phyloP scores from a whole-genome alignment of 2,329 filamentous ascomycete species.

The Chaetomium sp. region DNA sequence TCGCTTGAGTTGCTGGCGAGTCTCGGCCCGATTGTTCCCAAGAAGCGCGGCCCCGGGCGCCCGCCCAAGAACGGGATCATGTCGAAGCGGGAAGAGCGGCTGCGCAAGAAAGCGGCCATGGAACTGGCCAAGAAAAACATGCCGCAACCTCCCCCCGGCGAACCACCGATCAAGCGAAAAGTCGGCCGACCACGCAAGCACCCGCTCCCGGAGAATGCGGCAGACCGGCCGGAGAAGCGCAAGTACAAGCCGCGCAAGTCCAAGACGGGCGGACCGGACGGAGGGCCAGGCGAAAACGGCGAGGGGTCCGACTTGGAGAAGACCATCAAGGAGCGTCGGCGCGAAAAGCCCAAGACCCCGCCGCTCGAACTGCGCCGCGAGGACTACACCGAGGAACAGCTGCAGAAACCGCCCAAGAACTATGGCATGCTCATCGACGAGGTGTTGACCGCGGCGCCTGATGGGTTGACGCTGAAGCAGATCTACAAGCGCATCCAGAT shows the following conservation, averaged over 20 bases:
- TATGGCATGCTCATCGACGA: slow-evolving; percentile 57
- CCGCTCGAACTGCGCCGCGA: slow-evolving; percentile 49
- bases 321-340: slow-evolving; percentile 51
- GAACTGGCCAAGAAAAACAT: slow-evolving; percentile 47
- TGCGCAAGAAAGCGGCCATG: slow-evolving; percentile 53
- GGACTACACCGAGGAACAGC: slow-evolving; percentile 51
- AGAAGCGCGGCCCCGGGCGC: slow-evolving; percentile 69
- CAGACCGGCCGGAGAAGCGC: slow-evolving; percentile 53
- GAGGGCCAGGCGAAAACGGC: slow-evolving; percentile 47
- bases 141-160: slow-evolving; percentile 40
- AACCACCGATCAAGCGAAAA: slow-evolving; percentile 54
- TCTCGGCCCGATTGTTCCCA: slow-evolving; percentile 41
- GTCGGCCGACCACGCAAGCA: slow-evolving; percentile 61
- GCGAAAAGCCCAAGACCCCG: slow-evolving; percentile 58
- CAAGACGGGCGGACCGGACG: slow-evolving; percentile 41
- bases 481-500: slow-evolving; percentile 57
- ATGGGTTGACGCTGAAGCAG: slow-evolving; percentile 53
- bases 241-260: slow-evolving; percentile 57
- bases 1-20: slow-evolving; percentile 23
- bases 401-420: slow-evolving; percentile 57
- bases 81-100: slow-evolving; percentile 67
- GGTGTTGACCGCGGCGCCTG: slow-evolving; percentile 47
- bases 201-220: slow-evolving; percentile 50
- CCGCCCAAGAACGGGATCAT: slow-evolving; percentile 79
- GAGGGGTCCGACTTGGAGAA: slow-evolving; percentile 50